phyloP scores from a whole-genome alignment of 208 protist species.

The Wallacemonas sp. region DNA sequence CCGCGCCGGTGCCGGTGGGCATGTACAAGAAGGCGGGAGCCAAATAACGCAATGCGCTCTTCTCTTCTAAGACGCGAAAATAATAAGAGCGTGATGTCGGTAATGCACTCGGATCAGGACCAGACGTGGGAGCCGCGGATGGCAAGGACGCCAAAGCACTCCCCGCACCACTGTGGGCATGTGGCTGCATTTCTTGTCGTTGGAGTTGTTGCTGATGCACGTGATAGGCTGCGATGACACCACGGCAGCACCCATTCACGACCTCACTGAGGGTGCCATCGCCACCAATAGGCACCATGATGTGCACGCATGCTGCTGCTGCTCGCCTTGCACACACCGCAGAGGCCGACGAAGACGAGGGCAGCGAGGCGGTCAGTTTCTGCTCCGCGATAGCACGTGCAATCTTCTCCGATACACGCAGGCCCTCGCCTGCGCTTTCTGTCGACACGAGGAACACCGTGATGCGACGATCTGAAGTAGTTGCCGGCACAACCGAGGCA shows the following conservation, averaged over 20 bases:
- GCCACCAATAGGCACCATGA: constrained; percentile 68
- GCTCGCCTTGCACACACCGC: neutral
- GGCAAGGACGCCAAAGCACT: no score
- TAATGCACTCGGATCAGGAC: neutral
- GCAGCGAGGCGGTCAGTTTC: neutral
- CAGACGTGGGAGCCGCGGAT: no score
- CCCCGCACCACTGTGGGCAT: no score
- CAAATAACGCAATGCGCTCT: constrained; percentile 52
- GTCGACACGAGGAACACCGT: constrained; percentile 2
- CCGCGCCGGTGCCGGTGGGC: constrained; percentile 62
- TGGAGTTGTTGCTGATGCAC: neutral
- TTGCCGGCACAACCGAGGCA: neutral
- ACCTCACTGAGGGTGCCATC: constrained; percentile 84
- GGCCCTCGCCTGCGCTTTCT: neutral
- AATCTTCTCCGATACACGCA: constrained; percentile 2
- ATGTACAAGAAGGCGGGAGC: constrained; percentile 69
- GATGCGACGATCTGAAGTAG: neutral
- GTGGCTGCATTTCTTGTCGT: no score
- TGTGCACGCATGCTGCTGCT: constrained; percentile 15
- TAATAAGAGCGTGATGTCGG: constrained; percentile 22
- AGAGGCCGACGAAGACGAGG: neutral
- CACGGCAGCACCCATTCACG: constrained; percentile 70
- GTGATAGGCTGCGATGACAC: constrained; percentile 36
- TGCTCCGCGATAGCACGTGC: neutral
- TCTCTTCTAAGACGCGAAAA: constrained; percentile 42